A percentile compares a stretch with the other conserved stretches of the same genome.
phyloP scores from a whole-genome alignment of 208 protist genomes.

The Crithidia bombi region DNA sequence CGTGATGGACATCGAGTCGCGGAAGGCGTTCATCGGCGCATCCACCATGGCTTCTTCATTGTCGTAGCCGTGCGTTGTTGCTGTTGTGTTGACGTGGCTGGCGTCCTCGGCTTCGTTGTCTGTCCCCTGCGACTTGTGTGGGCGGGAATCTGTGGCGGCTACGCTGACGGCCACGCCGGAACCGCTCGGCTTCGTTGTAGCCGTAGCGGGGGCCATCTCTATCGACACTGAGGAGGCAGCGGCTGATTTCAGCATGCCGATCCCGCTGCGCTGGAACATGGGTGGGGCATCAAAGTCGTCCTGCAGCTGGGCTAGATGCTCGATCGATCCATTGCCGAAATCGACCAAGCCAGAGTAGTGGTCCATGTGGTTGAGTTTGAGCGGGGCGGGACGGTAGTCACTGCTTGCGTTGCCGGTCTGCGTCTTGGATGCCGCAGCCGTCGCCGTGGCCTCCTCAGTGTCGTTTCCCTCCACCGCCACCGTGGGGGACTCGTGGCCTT shows the following conservation, averaged over 20 bases:
- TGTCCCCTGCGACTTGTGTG: background rate
- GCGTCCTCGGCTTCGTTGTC: constrained; percentile 5
- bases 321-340: background rate
- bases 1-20: constrained; percentile 28
- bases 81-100: constrained; percentile 3
- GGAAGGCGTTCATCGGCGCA: constrained; percentile 30
- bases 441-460: background rate
- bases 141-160: no score
- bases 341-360: constrained; percentile 15
- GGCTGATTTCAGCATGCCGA: no score
- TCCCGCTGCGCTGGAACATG: constrained; percentile 18
- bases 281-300: constrained; percentile 27
- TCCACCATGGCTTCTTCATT: constrained; percentile 15
- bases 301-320: constrained; percentile 8
- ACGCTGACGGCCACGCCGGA: background rate
- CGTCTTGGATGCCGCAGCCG: background rate
- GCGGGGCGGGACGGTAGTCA: background rate
- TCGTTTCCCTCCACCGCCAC: no score
- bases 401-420: background rate
- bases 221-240: no score
- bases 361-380: background rate
- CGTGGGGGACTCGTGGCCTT: no score
- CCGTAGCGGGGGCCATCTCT: background rate
- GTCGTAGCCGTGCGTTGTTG: constrained; percentile 12
- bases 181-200: background rate